A percentile compares a stretch with the other conserved stretches of the same genome.
Evolutionary conservation across 2,329 filamentous ascomycete species (phyloP).

Genomic region (Colletotrichum viniferum): DNA sequence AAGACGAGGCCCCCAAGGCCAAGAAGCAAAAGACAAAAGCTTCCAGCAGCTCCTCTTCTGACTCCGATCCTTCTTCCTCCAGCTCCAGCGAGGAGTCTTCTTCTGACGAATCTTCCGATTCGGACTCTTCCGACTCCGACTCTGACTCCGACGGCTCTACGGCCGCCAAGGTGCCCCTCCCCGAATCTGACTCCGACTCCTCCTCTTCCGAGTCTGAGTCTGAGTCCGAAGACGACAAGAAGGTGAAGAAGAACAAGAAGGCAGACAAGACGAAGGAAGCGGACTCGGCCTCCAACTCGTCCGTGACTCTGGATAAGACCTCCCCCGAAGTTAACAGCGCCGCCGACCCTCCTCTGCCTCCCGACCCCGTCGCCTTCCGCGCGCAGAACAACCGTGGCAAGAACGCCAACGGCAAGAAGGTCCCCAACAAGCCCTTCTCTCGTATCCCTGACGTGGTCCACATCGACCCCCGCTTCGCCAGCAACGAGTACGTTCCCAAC

Average conservation of each 20-base stretch:
- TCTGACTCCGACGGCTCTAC: conserved; percentile 27
- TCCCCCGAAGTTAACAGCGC: conserved; percentile 52
- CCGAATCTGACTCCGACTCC: conserved; percentile 42
- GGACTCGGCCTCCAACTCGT: conserved; percentile 40
- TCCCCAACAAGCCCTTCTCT: conserved; percentile 72
- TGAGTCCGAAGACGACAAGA: conserved; percentile 29
- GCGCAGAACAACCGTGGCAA: conserved; percentile 38
- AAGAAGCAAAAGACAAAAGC: conserved; percentile 59
- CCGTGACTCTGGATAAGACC: conserved; percentile 56
- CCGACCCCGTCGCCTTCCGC: conserved; percentile 45
- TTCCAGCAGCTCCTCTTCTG: conserved; percentile 31
- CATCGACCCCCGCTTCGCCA: conserved; percentile 72
- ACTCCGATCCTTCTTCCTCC: conserved; percentile 28
- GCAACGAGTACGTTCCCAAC: conserved; percentile 83
- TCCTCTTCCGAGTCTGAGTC: conserved; percentile 41
- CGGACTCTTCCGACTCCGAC: conserved; percentile 32
- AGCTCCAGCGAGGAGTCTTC: conserved; percentile 29
- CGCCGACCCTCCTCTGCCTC: conserved; percentile 55
- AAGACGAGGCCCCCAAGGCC: conserved; percentile 48
- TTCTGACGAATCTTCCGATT: conserved; percentile 33
- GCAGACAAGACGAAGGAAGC: background rate
- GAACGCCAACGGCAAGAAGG: conserved; percentile 51
- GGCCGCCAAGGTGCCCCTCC: background rate
- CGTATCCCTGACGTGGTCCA: conserved; percentile 73
- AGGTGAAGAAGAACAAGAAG: conserved; percentile 21